Conservation (phyloP, 2,329 filamentous ascomycete species). For the Tolypocladium guangdongense region DNA sequence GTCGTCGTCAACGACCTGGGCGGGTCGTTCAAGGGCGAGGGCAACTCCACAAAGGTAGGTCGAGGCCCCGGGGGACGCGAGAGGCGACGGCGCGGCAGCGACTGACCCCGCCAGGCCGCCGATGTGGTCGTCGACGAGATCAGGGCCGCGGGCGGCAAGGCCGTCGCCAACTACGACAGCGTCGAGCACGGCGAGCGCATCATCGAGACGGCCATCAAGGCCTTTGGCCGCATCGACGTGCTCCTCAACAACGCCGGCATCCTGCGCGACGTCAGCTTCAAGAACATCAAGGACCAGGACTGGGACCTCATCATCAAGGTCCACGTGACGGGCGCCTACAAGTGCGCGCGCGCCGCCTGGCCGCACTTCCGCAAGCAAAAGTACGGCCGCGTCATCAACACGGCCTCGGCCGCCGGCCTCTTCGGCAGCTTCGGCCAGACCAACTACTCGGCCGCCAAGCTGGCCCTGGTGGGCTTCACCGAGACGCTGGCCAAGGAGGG, state of each 20-base stretch:
- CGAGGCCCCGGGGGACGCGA: conserved; percentile 8
- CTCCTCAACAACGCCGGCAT: conserved; percentile 98
- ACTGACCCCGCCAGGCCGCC: no score
- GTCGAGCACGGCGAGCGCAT: conserved; percentile 91
- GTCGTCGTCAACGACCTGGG: conserved; percentile 96
- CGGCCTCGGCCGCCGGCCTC: conserved; percentile 86
- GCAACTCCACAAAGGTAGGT: conserved; percentile 70
- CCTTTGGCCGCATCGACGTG: conserved; percentile 79
- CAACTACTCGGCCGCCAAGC: conserved; percentile 96
- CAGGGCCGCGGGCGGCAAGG: conserved; percentile 81
- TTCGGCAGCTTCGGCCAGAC: conserved; percentile 93
- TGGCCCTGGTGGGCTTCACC: conserved; percentile 91
- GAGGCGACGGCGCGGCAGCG: no score
- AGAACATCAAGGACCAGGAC: conserved; percentile 95
- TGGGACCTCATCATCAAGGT: conserved; percentile 94
- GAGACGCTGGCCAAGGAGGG: conserved; percentile 98
- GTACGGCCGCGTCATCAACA: conserved; percentile 94
- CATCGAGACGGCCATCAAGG: conserved; percentile 76
- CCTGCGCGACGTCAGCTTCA: conserved; percentile 89
- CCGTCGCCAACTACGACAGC: conserved; percentile 93
- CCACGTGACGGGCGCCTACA: conserved; percentile 89
- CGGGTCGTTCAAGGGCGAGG: conserved; percentile 87
- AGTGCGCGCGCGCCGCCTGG: conserved; percentile 91
- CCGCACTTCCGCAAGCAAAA: conserved; percentile 98
- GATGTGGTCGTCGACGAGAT: conserved; percentile 78